Conservation (phyloP, 257 asterid species). For the Apocynum venetum region DNA sequence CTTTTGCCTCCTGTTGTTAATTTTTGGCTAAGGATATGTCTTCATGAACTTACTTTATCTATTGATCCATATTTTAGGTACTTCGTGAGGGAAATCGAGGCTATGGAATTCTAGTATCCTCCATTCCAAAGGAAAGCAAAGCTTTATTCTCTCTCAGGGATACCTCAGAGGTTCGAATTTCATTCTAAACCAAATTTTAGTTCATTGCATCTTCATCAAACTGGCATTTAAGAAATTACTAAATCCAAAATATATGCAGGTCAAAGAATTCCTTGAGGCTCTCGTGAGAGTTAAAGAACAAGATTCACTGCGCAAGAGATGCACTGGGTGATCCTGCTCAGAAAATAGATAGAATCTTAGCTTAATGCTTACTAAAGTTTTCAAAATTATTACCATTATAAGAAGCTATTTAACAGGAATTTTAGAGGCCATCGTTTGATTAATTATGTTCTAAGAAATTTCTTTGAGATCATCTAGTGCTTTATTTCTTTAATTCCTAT, state of each 20-base stretch:
- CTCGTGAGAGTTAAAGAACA: constrained; percentile 46
- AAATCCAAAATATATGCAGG: constrained; percentile 30
- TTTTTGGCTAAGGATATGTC: not conserved
- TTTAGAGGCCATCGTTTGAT: constrained; percentile 2
- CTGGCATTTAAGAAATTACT: not conserved
- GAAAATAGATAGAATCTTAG: not conserved
- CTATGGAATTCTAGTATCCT: constrained; percentile 74
- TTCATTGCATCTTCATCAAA: not conserved
- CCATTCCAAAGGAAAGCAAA: constrained; percentile 69
- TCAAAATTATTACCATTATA: not conserved
- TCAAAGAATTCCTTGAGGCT: constrained; percentile 55
- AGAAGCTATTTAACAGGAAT: not conserved
- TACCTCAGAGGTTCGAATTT: constrained; percentile 61
- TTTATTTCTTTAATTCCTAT: not conserved
- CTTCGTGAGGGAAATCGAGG: constrained; percentile 58
- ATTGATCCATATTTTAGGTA: constrained; percentile 29
- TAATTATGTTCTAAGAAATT: constrained; percentile 1
- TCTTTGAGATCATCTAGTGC: not conserved
- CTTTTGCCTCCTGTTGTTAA: not conserved
- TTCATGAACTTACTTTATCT: not conserved
- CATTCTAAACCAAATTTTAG: not conserved
- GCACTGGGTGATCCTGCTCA: not conserved
- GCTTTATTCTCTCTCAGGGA: constrained; percentile 82
- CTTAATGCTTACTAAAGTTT: not conserved
- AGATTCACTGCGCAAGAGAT: constrained; percentile 12